Evolutionary conservation across 805 yeast genomes (phyloP), one percentile per base, ranked within the genome.

Genomic region (Pichia nanzhaoensis): DNA sequence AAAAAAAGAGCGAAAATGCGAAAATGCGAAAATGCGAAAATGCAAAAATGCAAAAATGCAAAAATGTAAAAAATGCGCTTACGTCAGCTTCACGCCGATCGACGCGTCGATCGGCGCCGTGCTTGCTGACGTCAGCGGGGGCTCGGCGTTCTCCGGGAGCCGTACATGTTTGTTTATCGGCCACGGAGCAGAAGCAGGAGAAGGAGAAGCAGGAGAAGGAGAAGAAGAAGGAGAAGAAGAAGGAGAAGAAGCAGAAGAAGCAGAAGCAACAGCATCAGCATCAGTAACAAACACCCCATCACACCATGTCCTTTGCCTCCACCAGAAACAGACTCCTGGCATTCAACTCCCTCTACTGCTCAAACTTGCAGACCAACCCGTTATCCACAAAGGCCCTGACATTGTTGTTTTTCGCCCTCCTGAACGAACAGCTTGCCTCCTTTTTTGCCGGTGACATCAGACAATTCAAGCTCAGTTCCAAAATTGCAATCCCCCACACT

Each of bases 351-450:
- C 28, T n/a, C 9, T 42, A 30, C 17, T 27, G 19, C 31, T 44
- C 53, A 2, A 61, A 64, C 30, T 57, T 80, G 34, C 54, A 60
- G 7, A 67, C 63, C 46, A 66, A 77, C 48, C 88, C 88, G 1
- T 59, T 81, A 12, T 58, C 75, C 39, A 80, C 85, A 40, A 81
- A 81, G 55, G 67, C 80, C 1, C 50, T 74, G 17, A 80, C 86
- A 0, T 71, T 80, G 2, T 82, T 77, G 0, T 55, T 73, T 1
- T 63, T 80, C n/a, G 74, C 75, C 8, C 68, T 76, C 0, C 62
- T 80, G 37, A 80, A 79, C 52, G 88, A 81, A 56, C 61, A 72
- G 33, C 67, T 80, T 14, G 82, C 86, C 0, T 67, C 79, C 3
- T 48, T 63, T 0, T 53, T 75, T 13, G 70, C 84, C 2, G 68